phyloP scores from a whole-genome alignment of 768 basidiomycete species.

The Boletus speciosus region DNA sequence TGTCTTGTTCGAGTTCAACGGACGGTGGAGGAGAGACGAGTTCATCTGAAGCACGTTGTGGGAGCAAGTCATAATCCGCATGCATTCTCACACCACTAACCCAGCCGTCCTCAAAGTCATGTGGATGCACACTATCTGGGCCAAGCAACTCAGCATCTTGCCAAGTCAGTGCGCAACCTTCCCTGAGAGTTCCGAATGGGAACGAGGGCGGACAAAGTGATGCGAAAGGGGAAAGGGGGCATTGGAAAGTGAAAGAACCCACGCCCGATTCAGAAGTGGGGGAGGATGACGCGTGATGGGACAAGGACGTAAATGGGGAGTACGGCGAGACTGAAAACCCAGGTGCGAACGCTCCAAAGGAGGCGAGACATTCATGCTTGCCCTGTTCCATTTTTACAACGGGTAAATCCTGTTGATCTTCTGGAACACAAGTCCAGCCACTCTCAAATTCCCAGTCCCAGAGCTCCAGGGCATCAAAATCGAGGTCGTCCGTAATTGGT shows the following conservation, averaged over 20 bases:
- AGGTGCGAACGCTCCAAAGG: constrained; percentile 2
- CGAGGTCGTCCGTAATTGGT: constrained; percentile 36
- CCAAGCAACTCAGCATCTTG: constrained; percentile 44
- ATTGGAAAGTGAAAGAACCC: constrained; percentile 13
- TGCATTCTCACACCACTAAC: constrained; percentile 18
- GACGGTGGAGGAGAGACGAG: not conserved
- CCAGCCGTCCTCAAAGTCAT: constrained; percentile 41
- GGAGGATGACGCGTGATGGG: constrained; percentile 17
- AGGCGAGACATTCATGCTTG: constrained; percentile 29
- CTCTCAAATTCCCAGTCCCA: constrained; percentile 36
- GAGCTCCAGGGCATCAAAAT: constrained; percentile 41
- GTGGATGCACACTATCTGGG: constrained; percentile 41
- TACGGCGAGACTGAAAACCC: constrained; percentile 14
- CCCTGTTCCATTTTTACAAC: constrained; percentile 43
- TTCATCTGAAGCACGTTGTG: constrained; percentile 6
- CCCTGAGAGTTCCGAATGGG: constrained; percentile 4
- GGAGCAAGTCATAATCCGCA: constrained; percentile 5
- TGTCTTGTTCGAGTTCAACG: constrained; percentile 1
- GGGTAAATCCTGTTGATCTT: constrained; percentile 20
- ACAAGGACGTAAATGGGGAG: constrained; percentile 20
- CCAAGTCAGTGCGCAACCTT: constrained; percentile 34
- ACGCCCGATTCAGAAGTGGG: constrained; percentile 17
- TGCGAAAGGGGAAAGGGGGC: constrained; percentile 15
- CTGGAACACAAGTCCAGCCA: constrained; percentile 20
- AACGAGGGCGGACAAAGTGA: constrained; percentile 10